Evolutionary conservation across 1,139 yeast genomes (phyloP).

Genomic region (Debaryomycetaceae sp.): DNA sequence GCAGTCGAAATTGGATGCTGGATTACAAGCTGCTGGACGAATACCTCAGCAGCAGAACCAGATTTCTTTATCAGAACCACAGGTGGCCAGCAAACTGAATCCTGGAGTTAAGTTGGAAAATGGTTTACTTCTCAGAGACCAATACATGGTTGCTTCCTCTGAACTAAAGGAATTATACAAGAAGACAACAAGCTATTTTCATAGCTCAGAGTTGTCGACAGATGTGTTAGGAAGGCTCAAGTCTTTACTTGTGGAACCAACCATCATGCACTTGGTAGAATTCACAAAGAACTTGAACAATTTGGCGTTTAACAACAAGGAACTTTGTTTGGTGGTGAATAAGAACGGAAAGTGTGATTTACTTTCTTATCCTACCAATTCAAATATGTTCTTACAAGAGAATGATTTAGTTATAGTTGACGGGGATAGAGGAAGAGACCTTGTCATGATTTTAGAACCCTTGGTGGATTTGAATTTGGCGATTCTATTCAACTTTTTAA

Average conservation of each 20-base stretch:
- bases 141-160: conserved; percentile 51
- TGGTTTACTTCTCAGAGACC: conserved; percentile 51
- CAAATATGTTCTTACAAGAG: conserved; percentile 50
- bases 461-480: conserved; percentile 51
- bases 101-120: conserved; percentile 44
- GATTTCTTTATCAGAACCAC: background rate
- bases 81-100: background rate
- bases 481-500: conserved; percentile 71
- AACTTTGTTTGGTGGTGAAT: conserved; percentile 47
- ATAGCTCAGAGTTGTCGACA: conserved; percentile 26
- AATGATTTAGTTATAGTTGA: conserved; percentile 48
- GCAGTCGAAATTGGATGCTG: background rate
- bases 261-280: conserved; percentile 31
- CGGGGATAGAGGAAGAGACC: conserved; percentile 50
- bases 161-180: conserved; percentile 42
- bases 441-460: conserved; percentile 49
- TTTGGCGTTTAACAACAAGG: conserved; percentile 40
- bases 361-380: conserved; percentile 39
- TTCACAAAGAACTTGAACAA: conserved; percentile 44
- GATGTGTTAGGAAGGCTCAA: conserved; percentile 37
- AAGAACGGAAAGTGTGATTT: conserved; percentile 58
- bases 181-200: conserved; percentile 49
- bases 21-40: background rate
- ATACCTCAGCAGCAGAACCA: background rate
- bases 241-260: conserved; percentile 24